Evolutionary conservation across 257 asterid species (phyloP).

Genomic region (Parsonsia alboflavescens): DNA sequence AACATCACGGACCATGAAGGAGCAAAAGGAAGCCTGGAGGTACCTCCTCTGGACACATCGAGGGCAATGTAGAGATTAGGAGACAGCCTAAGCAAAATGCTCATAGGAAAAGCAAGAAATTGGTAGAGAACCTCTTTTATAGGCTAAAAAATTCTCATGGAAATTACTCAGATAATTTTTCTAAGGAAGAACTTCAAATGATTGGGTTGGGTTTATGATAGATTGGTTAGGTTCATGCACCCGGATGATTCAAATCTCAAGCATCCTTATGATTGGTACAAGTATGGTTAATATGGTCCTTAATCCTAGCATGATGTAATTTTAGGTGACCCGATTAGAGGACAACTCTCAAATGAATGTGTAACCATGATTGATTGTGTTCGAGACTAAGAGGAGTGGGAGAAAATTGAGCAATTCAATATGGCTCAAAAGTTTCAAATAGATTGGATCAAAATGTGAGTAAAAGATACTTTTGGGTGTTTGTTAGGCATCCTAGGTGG

Average conservation of each 20-base stretch:
- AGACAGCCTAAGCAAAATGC: conserved; percentile 69
- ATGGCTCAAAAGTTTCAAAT: conserved; percentile 72
- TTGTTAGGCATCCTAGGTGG: conserved; percentile 95
- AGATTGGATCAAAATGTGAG: conserved; percentile 57
- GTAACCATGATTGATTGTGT: conserved; percentile 81
- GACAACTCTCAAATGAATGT: conserved; percentile 63
- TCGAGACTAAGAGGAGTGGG: conserved; percentile 89
- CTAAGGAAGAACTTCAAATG: conserved; percentile 88
- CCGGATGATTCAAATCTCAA: conserved; percentile 89
- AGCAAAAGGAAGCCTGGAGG: conserved; percentile 67
- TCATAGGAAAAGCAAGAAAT: conserved; percentile 55
- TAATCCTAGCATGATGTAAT: conserved; percentile 98
- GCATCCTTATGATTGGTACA: conserved; percentile 95
- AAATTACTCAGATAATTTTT: conserved; percentile 71
- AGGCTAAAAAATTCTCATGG: conserved; percentile 80
- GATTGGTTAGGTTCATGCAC: conserved; percentile 87
- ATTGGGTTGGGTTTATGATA: conserved; percentile 90
- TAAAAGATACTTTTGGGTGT: conserved; percentile 71
- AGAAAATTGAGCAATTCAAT: conserved; percentile 80
- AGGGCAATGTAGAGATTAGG: conserved; percentile 65
- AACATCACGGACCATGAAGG: conserved; percentile 54
- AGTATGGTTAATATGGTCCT: conserved; percentile 91
- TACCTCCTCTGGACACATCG: conserved; percentile 57
- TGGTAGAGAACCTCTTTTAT: conserved; percentile 71
- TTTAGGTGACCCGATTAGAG: conserved; percentile 84